phyloP scores from a whole-genome alignment of 441 rosid genomes.

The Hypseocharis bilobata region DNA sequence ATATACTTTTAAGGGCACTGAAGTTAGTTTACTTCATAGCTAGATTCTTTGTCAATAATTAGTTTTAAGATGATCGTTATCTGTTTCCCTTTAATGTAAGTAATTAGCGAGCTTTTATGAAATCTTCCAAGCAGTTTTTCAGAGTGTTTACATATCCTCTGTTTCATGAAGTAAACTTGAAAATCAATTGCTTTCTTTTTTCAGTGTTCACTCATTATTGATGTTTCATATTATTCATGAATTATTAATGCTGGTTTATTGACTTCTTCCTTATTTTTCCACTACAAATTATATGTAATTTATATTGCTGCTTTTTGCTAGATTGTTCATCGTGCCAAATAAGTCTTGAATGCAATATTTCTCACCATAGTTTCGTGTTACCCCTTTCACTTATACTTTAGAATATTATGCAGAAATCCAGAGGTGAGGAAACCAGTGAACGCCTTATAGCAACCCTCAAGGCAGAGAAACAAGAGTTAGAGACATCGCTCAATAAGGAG shows the following conservation, averaged over 20 bases:
- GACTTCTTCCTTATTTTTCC: not conserved
- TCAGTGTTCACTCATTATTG: not conserved
- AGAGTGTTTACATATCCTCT: too few species aligned
- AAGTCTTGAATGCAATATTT: not conserved
- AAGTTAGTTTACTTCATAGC: not conserved
- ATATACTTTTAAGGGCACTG: not conserved
- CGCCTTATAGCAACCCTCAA: conserved; percentile 43
- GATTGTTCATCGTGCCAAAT: not conserved
- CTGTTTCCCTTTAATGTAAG: too few species aligned
- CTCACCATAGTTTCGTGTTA: not conserved
- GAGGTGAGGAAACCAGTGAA: conserved; percentile 42
- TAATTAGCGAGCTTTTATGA: too few species aligned
- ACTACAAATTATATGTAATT: not conserved
- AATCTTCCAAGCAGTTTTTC: too few species aligned
- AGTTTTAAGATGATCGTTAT: not conserved
- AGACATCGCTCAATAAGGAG: conserved; percentile 62
- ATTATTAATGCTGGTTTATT: not conserved
- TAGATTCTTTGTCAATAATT: not conserved
- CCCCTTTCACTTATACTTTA: conserved; percentile 9
- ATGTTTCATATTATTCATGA: too few species aligned
- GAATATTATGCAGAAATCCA: conserved; percentile 39
- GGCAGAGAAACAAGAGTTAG: conserved; percentile 74
- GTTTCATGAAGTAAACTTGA: too few species aligned
- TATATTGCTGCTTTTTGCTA: not conserved
- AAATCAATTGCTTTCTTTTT: not conserved